Evolutionary conservation across 495 filamentous ascomycete species (phyloP).

Genomic region (Cercophora newfieldiana): DNA sequence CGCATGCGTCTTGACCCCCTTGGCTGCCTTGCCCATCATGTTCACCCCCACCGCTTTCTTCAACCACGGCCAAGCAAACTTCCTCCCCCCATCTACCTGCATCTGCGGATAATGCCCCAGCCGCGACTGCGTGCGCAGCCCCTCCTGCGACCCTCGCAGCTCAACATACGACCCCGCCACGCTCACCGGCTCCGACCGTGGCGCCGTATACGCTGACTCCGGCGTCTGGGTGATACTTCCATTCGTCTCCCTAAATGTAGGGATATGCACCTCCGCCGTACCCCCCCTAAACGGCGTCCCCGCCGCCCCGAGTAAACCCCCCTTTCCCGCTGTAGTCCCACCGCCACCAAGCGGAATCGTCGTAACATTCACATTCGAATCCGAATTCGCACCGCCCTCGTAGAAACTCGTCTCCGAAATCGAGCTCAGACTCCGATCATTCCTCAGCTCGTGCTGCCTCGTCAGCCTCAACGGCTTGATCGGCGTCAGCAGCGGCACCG

Average conservation of each 20-base stretch:
- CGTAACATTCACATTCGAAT: no score
- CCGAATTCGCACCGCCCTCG: no score
- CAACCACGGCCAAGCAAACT: conserved; percentile 31
- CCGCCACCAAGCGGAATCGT: conserved; percentile 6
- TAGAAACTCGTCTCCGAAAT: conserved; percentile 29
- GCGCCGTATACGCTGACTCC: conserved; percentile 30
- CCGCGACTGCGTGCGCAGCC: conserved; percentile 9
- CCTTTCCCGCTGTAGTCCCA: background rate
- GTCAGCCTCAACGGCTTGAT: conserved; percentile 5
- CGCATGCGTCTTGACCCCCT: conserved; percentile 12
- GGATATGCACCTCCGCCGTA: conserved; percentile 35
- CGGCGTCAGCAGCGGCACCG: background rate
- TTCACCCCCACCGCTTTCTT: conserved; percentile 8
- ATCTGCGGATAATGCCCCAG: conserved; percentile 16
- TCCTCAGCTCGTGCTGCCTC: conserved; percentile 7
- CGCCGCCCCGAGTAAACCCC: conserved; percentile 14
- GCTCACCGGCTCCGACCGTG: conserved; percentile 1
- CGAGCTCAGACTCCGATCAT: conserved; percentile 19
- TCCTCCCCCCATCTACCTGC: background rate
- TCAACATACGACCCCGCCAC: background rate
- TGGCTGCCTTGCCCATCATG: conserved; percentile 4
- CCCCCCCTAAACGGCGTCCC: conserved; percentile 29
- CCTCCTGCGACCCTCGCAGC: background rate
- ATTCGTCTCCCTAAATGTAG: conserved; percentile 28
- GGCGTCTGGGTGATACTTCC: conserved; percentile 38